Percentiles rank a stretch among this genome's conserved stretches.
Conservation (phyloP, 2,329 filamentous ascomycete species). For the Monosporascus sp. region DNA sequence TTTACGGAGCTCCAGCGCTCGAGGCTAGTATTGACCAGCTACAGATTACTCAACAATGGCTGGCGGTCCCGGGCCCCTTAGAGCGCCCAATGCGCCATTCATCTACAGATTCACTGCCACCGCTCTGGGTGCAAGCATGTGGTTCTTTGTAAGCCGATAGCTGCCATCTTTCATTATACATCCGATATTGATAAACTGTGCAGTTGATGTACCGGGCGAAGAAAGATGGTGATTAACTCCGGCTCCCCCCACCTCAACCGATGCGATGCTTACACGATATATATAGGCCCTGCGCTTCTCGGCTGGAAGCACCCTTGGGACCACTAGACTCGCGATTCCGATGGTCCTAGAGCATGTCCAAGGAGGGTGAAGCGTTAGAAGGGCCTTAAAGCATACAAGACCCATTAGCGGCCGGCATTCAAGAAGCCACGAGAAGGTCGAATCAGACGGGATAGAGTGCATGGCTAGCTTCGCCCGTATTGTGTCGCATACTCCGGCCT, state of each 20-base stretch:
- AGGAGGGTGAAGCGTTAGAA: conserved; percentile 4
- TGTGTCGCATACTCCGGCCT: conserved; percentile 8
- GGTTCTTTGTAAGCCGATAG: conserved; percentile 78
- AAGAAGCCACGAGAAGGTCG: conserved; percentile 7
- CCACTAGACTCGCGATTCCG: conserved; percentile 54
- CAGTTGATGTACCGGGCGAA: conserved; percentile 95
- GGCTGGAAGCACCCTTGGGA: conserved; percentile 98
- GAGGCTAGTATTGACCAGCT: not conserved
- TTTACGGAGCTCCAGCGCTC: no score
- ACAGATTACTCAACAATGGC: conserved; percentile 28
- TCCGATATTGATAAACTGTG: conserved; percentile 9
- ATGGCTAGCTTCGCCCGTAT: not conserved
- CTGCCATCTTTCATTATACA: not conserved
- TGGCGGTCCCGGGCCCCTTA: conserved; percentile 22
- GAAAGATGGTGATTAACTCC: conserved; percentile 68
- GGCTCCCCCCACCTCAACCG: not conserved
- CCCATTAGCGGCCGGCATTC: not conserved
- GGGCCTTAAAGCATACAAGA: conserved; percentile 1
- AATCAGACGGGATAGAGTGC: not conserved
- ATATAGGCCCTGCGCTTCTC: conserved; percentile 65
- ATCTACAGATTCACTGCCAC: conserved; percentile 84
- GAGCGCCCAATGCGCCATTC: conserved; percentile 41
- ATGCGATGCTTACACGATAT: conserved; percentile 14
- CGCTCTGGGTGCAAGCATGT: conserved; percentile 90
- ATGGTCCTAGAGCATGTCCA: not conserved